Evolutionary conservation across 257 asterid genomes (phyloP), one percentile per base, ranked within the genome.

Genomic region (Solanum microdontum): DNA sequence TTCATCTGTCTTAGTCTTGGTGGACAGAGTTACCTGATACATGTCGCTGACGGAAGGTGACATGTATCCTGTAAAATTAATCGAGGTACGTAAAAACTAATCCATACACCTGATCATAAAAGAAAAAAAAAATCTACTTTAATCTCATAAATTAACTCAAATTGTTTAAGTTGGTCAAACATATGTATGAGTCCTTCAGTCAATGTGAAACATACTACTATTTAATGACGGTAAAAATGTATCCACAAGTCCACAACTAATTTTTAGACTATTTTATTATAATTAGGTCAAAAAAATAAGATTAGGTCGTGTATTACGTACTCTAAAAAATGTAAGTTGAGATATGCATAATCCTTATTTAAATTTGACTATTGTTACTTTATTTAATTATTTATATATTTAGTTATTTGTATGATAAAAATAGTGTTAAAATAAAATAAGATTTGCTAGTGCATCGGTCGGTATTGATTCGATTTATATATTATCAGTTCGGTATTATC

Each of bases 41-140:
- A 48, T 51, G 1, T 55, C 23, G 4, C 0, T 0, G 4, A 15
- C 3, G 4, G 10, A 1, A 55, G 4, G 0, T 55, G 4, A 55
- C 2, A 55, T 6, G 4, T 55, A 55, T 55, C 11, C 0, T 7
- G 11, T 7, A 15, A 55, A 55, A 17, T 17, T 7, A 17, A 55
- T 55, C 1, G 11, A 55, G n/a, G 4, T 19, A 7, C 1, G 10
- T 19, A 2, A 55, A 17, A 55, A 19, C 2, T 55, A n/a, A 15
- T 55, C 21, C 19, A 48, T 48, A 48, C 60, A 55, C n/a, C n/a
- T 4, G 1, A 0, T 55, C 2, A 55, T 2, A 17, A 55, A 55
- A 55, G 23, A 55, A 7, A 55, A 2, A 48, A 45, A 13, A 13
- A 73, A 33, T 73, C 28, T 34, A 34, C 17, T 43, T 34, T 10